Conservation (phyloP, 2,329 filamentous ascomycete species). For the Hymenoscyphus fraxineus region DNA sequence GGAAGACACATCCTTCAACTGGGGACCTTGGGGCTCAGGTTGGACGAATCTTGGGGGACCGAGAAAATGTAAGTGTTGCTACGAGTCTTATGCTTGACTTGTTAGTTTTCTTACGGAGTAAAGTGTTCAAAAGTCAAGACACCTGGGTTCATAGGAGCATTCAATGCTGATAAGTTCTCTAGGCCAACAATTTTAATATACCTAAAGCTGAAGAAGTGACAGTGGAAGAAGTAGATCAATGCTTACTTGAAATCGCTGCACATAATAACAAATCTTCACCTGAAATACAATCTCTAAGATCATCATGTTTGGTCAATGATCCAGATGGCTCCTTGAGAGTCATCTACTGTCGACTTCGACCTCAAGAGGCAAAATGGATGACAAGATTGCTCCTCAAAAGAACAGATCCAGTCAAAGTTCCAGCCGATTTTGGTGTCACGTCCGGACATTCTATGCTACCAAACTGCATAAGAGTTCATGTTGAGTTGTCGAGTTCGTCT, state of each 20-base stretch:
- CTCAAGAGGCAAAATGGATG: slow-evolving; percentile 81
- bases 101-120: too few relatives aligned
- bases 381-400: slow-evolving; percentile 76
- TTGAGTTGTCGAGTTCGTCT: slow-evolving; percentile 61
- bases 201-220: slow-evolving; percentile 10
- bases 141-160: neutral
- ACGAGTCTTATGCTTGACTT: slow-evolving; percentile 19
- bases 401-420: slow-evolving; percentile 63
- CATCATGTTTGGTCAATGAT: slow-evolving; percentile 24
- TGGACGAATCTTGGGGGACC: slow-evolving; percentile 21
- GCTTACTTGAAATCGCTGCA: slow-evolving; percentile 64
- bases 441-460: slow-evolving; percentile 68
- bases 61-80: slow-evolving; percentile 20
- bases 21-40: slow-evolving; percentile 63
- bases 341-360: slow-evolving; percentile 57
- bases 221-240: slow-evolving; percentile 67
- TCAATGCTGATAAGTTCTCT: neutral
- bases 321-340: slow-evolving; percentile 43
- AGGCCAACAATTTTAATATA: slow-evolving; percentile 8
- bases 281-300: slow-evolving; percentile 43
- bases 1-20: slow-evolving; percentile 49
- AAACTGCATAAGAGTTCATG: slow-evolving; percentile 64
- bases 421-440: slow-evolving; percentile 37
- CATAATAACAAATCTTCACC: slow-evolving; percentile 68
- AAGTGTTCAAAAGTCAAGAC: too few relatives aligned